These are phyloP conservation scores for Rhizophagus clarus DNA, from an alignment of 192 early-diverging fungal species.

Conservation along the genomic window DNA sequence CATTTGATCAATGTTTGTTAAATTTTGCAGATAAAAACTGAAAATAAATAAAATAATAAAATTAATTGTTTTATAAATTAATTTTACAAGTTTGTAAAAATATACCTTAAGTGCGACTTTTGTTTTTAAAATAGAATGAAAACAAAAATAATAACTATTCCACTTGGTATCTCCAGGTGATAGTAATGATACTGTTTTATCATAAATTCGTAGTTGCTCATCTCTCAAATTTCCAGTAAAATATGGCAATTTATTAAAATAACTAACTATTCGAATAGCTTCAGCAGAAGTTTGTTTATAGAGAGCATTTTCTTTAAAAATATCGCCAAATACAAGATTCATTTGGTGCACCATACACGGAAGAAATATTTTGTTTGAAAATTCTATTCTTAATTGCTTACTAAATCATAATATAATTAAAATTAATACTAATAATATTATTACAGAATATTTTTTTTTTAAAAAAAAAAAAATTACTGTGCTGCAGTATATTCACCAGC, in stretches of 20 bases:
- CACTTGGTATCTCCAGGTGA: not conserved
- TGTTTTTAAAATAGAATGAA: conserved; percentile 5
- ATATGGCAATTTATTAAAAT: not conserved
- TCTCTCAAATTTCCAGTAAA: not conserved
- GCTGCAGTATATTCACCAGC: conserved; percentile 1
- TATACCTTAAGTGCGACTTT: not conserved
- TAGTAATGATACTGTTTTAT: not conserved
- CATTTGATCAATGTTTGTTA: not conserved
- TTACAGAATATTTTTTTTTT: no score
- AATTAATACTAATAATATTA: no score
- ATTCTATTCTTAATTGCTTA: not conserved
- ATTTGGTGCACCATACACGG: conserved; percentile 10
- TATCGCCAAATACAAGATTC: conserved; percentile 14
- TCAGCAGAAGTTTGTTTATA: not conserved
- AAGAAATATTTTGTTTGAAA: conserved; percentile 2
- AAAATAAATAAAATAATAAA: not conserved
- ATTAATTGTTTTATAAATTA: no score
- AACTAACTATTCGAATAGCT: conserved; percentile 10
- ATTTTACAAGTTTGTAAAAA: no score
- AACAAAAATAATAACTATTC: not conserved
- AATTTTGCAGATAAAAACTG: conserved; percentile 4
- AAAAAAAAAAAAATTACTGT: not conserved
- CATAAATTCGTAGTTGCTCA: not conserved
- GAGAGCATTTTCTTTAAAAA: conserved; percentile 3
- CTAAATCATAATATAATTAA: no score